Base-by-base conservation (phyloP, 2,329 filamentous ascomycete species). In the Achaetomium macrosporum region DNA sequence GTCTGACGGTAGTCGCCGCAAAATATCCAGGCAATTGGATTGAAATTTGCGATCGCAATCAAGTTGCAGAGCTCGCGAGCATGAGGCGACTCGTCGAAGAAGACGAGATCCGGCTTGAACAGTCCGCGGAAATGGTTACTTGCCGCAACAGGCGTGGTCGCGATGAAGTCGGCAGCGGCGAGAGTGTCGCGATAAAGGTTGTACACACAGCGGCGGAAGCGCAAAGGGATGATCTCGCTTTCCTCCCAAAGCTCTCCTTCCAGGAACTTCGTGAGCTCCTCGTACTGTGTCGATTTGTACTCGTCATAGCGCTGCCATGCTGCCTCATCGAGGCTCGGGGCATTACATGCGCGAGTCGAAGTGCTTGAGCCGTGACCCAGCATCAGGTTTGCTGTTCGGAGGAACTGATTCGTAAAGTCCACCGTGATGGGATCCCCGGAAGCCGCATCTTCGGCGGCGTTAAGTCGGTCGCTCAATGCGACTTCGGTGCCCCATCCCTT, bases 21-120 rank as follows among this genome's bases (percentile, higher is more conserved):
- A 15, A 55, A 55, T n/a, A 55, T 31, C 45, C 50, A 55, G 8
- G 45, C 53, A 6, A 55, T 55, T 2, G 53, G 53, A 6, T 55
- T 46, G 12, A 52, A 55, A 20, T 52, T 55, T 11, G 53, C 49
- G 13, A 55, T 52, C 3, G 46, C 53, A n/a, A 55, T 50, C 11
- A 52, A 29, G 30, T 55, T 55, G 30, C 29, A 47, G 2, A 55
- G 49, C 42, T 55, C 53, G 1, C 53, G 36, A 5, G 53, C 53
- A n/a, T 55, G 53, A 7, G 53, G 53, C 1, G 45, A 30, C 25
- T 55, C 53, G 37, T 55, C 53, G 17, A 55, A 55, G 19, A 46
- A 55, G 1, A 55, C 48, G 1, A 55, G 30, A 11, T 55, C 53
- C 3, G 53, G 53, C 31, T 42, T 47, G 45, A 55, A 55, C 40